Percentiles rank a stretch among this genome's conserved stretches.
Conservation (phyloP, 148 eudicot species). For the Chenopodium album region DNA sequence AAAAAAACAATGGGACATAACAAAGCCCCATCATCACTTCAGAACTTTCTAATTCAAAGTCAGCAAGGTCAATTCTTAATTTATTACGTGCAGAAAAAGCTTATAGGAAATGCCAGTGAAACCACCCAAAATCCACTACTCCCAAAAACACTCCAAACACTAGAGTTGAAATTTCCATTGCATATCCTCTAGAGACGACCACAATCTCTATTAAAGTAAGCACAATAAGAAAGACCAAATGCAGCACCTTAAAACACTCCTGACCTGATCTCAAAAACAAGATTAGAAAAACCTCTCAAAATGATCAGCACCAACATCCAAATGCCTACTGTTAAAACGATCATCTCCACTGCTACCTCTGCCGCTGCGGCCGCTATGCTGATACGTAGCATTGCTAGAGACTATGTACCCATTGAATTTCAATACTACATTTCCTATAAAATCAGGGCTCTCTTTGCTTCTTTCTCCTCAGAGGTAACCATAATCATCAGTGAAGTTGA, state of each 20-base stretch:
- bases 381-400: not conserved
- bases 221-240: not conserved
- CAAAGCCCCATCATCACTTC: not conserved
- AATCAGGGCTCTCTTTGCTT: not conserved
- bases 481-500: not conserved
- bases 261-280: not conserved
- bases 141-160: too few relatives aligned
- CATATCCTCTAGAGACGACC: not conserved
- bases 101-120: not conserved
- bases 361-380: not conserved
- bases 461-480: not conserved
- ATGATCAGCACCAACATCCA: not conserved
- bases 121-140: not conserved
- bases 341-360: not conserved
- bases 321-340: not conserved
- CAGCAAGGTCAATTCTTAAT: not conserved
- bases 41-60: not conserved
- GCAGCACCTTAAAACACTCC: not conserved
- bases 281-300: not conserved
- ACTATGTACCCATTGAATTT: not conserved
- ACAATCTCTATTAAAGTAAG: not conserved
- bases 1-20: too few relatives aligned
- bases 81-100: not conserved
- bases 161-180: not conserved
- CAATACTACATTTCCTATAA: not conserved